Conservation (phyloP, 352 stramenopile species). For the Albugo candida region DNA sequence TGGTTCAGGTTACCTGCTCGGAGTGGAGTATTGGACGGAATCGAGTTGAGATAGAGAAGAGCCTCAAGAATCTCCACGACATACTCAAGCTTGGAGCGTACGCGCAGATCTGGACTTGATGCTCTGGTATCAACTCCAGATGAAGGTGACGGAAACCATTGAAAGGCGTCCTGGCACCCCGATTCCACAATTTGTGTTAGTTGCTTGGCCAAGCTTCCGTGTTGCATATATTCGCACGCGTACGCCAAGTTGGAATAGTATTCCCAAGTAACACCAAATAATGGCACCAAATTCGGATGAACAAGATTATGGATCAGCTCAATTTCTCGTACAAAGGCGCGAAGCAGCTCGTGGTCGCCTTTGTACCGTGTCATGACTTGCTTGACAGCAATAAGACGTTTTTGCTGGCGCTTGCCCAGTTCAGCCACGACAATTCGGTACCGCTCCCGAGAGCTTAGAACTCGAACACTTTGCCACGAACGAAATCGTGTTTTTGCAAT, state of each 20-base stretch:
- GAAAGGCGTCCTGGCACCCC: neutral
- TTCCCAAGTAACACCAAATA: conserved; percentile 14
- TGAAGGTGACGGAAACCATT: neutral
- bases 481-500: no score
- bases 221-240: conserved; percentile 11
- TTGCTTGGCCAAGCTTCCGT: conserved; percentile 7
- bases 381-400: neutral
- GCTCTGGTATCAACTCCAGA: no score
- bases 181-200: neutral
- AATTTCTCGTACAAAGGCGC: neutral
- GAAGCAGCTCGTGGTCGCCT: neutral
- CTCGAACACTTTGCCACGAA: no score
- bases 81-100: neutral
- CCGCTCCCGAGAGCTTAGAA: no score
- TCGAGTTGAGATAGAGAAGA: neutral
- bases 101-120: neutral
- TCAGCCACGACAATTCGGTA: no score
- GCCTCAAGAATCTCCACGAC: neutral
- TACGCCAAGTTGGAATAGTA: conserved; percentile 8
- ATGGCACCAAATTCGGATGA: conserved; percentile 1
- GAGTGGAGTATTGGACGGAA: no score
- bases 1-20: no score
- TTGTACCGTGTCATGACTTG: neutral
- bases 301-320: neutral
- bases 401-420: no score